Evolutionary conservation across 2,329 filamentous ascomycete species (phyloP).

Genomic region (Magnaporthiopsis rhizophila): DNA sequence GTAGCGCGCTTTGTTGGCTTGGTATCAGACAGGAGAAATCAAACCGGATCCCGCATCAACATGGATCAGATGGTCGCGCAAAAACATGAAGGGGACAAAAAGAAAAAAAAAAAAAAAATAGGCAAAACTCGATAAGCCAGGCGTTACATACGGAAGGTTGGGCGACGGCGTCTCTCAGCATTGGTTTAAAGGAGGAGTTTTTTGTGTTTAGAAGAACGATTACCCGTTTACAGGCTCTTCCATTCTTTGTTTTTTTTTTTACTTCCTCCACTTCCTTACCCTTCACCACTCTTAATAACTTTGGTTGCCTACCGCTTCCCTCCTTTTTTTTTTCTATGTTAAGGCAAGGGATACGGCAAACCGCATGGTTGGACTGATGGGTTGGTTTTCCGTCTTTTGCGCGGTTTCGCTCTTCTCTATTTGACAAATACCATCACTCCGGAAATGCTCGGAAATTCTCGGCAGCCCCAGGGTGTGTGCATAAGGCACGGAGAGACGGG

Average conservation of each 20-base stretch:
- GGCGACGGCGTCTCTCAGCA: neutral
- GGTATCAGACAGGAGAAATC: neutral
- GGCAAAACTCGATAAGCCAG: neutral
- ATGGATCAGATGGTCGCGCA: neutral
- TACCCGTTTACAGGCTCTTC: neutral
- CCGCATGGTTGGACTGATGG: neutral
- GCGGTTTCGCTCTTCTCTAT: neutral
- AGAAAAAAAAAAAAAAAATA: neutral
- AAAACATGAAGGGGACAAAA: neutral
- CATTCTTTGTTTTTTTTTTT: neutral
- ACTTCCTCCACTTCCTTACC: neutral
- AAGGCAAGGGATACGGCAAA: neutral
- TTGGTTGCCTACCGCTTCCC: neutral
- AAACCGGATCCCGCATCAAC: neutral
- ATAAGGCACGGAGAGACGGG: neutral
- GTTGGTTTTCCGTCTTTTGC: neutral
- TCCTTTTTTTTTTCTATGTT: neutral
- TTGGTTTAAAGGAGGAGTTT: neutral
- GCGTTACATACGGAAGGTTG: neutral
- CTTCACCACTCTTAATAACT: neutral
- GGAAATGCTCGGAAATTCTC: neutral
- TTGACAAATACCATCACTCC: neutral
- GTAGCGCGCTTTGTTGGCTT: neutral
- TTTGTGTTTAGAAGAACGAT: neutral
- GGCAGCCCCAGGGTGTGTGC: neutral